Conservation (phyloP, 306 rosid genomes). For the Neltuma alba region DNA sequence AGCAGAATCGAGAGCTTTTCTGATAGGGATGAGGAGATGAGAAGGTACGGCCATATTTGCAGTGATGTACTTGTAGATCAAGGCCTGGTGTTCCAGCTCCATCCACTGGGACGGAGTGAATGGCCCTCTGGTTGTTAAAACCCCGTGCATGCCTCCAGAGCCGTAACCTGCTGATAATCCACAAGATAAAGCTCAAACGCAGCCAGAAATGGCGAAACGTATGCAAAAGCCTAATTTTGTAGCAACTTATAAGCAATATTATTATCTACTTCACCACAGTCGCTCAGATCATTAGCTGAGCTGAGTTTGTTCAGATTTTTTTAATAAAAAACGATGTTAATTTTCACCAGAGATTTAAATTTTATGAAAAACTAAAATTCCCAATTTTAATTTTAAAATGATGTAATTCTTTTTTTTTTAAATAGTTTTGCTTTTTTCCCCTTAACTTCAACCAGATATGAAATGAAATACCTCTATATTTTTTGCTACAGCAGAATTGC, state of each 20-base stretch:
- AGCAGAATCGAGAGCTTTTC: slow-evolving; percentile 80
- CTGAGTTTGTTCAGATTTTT: not conserved
- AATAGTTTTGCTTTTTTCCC: no score
- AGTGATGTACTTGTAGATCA: slow-evolving; percentile 91
- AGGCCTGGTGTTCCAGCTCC: slow-evolving; percentile 94
- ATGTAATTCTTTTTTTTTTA: not conserved
- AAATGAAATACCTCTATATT: no score
- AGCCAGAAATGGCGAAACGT: not conserved
- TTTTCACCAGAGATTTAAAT: not conserved
- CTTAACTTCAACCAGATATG: not conserved
- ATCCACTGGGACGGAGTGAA: slow-evolving; percentile 97
- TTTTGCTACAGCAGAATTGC: not conserved
- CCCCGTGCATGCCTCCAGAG: slow-evolving; percentile 68
- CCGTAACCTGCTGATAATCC: slow-evolving; percentile 48
- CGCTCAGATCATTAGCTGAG: not conserved
- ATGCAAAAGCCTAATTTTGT: not conserved
- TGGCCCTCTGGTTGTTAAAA: slow-evolving; percentile 50
- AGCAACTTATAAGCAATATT: not conserved
- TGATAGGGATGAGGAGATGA: slow-evolving; percentile 79
- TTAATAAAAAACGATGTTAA: not conserved
- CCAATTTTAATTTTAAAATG: not conserved
- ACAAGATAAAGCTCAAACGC: slow-evolving; percentile 9
- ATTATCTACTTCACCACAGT: not conserved
- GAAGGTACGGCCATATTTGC: slow-evolving; percentile 81
- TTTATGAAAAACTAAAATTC: not conserved